Evolutionary conservation across 768 basidiomycete species (phyloP).

Genomic region (Lactifluus subvellereus): DNA sequence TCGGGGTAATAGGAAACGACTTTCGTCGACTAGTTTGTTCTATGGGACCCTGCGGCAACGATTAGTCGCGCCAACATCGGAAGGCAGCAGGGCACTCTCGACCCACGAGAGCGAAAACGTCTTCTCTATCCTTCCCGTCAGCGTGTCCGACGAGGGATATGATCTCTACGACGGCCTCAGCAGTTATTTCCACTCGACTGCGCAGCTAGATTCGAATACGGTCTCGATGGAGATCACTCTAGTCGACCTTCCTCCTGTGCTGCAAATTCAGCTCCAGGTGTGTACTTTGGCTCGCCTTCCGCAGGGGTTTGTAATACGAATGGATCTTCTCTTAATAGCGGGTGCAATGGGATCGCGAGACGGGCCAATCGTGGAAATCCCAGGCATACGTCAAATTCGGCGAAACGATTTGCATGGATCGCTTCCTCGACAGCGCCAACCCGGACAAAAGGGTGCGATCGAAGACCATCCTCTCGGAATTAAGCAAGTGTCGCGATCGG

Average conservation of each 20-base stretch:
- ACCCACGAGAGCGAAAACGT: conserved; percentile 84
- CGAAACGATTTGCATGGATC: conserved; percentile 84
- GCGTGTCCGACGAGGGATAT: conserved; percentile 81
- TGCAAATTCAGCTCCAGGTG: conserved; percentile 96
- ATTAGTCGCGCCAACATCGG: conserved; percentile 37
- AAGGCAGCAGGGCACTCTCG: conserved; percentile 42
- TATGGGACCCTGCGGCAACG: conserved; percentile 82
- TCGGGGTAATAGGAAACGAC: too few species aligned
- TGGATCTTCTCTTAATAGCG: conserved; percentile 42
- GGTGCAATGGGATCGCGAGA: conserved; percentile 92
- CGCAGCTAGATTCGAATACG: conserved; percentile 83
- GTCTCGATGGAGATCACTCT: conserved; percentile 83
- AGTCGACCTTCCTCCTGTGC: conserved; percentile 79
- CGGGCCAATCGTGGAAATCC: conserved; percentile 88
- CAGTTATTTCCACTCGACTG: conserved; percentile 82
- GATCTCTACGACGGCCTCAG: conserved; percentile 94
- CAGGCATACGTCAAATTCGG: conserved; percentile 92
- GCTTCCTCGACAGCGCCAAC: conserved; percentile 78
- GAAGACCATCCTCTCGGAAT: conserved; percentile 60
- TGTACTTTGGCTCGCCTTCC: conserved; percentile 22
- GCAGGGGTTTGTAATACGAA: neutral
- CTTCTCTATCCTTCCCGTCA: conserved; percentile 91
- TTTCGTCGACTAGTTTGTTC: conserved; percentile 49
- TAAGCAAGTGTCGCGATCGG: conserved; percentile 60
- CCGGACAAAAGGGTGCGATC: conserved; percentile 64